Evolutionary conservation across 768 basidiomycete genomes (phyloP), one percentile per base, ranked within the genome.

Genomic region (Termitomyces sp.): DNA sequence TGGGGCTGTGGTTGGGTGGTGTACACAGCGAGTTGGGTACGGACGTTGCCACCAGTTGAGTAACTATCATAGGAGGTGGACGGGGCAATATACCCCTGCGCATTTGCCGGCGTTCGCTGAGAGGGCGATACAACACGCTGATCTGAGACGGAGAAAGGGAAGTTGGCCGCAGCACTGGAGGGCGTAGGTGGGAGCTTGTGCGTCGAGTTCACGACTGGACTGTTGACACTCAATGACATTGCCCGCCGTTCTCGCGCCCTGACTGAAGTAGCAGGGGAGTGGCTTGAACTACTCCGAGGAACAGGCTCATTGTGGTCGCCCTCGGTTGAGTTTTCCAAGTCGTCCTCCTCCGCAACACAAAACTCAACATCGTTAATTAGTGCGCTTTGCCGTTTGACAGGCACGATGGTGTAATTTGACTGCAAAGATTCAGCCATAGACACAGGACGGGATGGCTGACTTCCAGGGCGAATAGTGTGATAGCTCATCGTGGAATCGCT

Each of bases 401-500:
- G 87, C 3, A 90, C 86, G 60, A 92, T 75, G 20, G 91, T 92
- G 68, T 87, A 81, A 5, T 79, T 86, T 7, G 89, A 91, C 53
- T 89, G 88, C 57, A 90, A 75, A 0, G 89, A 91, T 63, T 91
- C 90, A 9, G 88, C 89, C 74, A 87, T 83, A 9, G 91, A 92
- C 37, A 90, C 88, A 4, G 91, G 91, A 15, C 91, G 81, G 42
- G 88, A 85, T 2, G 86, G 76, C 32, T 81, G 81, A 38, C 70
- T 71, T 14, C 83, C 77, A 40, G 86, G 83, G 36, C 89, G 83
- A 59, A 90, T 83, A 20, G 90, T 92, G 63, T 83, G 83, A 69
- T 87, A 86, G 67, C 89, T 87, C 69, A 87, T 84, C n/a, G 89
- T 91, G 6, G 91, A 86, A 72, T 93, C 91, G 66, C 90, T 91